Conservation (phyloP, 306 rosid species). For the Gleditsia sinensis region DNA sequence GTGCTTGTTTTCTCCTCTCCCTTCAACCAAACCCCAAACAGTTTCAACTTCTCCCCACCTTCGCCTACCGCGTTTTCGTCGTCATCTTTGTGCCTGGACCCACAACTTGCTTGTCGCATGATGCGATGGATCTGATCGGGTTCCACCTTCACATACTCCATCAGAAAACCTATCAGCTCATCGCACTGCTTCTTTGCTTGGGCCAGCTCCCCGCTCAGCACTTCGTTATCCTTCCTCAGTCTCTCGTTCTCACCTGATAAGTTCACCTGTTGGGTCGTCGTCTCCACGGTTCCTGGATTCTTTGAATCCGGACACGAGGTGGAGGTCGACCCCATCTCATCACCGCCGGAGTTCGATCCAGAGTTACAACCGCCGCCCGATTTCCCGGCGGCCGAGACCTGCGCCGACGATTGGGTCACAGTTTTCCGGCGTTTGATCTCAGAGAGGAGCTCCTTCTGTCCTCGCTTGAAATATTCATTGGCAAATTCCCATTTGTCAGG, state of each 20-base stretch:
- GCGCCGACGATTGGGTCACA: slow-evolving; percentile 1
- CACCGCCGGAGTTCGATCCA: slow-evolving; percentile 69
- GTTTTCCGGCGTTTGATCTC: slow-evolving; percentile 80
- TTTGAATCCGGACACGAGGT: slow-evolving; percentile 71
- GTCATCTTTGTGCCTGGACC: slow-evolving; percentile 32
- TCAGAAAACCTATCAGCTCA: slow-evolving; percentile 60
- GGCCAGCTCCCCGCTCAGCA: slow-evolving; percentile 62
- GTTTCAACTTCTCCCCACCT: slow-evolving; percentile 55
- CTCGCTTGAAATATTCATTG: slow-evolving; percentile 78
- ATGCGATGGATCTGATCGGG: slow-evolving; percentile 72
- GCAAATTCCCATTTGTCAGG: slow-evolving; percentile 99
- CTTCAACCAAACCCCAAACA: slow-evolving; percentile 93
- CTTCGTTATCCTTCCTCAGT: slow-evolving; percentile 75
- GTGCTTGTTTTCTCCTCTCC: slow-evolving; percentile 30
- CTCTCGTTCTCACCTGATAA: slow-evolving; percentile 74
- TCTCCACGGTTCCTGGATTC: slow-evolving; percentile 73
- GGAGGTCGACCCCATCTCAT: slow-evolving; percentile 76
- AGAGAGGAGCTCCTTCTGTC: slow-evolving; percentile 61
- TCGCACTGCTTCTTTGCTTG: slow-evolving; percentile 80
- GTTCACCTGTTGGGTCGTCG: slow-evolving; percentile 38
- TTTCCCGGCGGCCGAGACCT: slow-evolving; percentile 18
- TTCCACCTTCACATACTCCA: slow-evolving; percentile 59
- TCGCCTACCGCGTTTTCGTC: slow-evolving; percentile 27
- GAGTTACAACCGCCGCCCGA: slow-evolving; percentile 35
- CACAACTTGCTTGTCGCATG: slow-evolving; percentile 49